Percentiles rank a stretch among this genome's conserved stretches.
Evolutionary conservation across 495 filamentous ascomycete genomes (phyloP).

Genomic region (Apiosordaria backusii): DNA sequence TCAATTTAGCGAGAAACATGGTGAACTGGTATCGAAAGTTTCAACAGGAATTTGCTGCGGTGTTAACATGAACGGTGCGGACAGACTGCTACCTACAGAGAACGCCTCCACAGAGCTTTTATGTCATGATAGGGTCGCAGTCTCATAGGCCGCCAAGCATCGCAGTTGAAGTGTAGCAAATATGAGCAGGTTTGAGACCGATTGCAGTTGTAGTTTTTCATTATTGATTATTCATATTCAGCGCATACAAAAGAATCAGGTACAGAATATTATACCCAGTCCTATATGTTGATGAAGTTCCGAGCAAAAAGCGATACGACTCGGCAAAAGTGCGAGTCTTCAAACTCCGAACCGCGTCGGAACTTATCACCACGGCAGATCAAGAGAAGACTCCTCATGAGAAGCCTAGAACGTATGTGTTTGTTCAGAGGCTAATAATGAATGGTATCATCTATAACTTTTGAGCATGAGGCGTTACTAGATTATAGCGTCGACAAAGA

Average conservation of each 20-base stretch:
- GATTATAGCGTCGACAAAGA: no score
- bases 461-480: no score
- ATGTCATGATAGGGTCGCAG: background rate
- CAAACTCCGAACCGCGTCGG: no score
- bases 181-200: conserved; percentile 1
- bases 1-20: background rate
- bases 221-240: background rate
- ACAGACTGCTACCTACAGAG: background rate
- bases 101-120: background rate
- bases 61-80: background rate
- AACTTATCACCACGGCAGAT: no score
- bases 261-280: no score
- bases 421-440: no score
- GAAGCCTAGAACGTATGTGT: no score
- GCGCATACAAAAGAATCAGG: background rate
- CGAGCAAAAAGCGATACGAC: no score
- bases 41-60: background rate
- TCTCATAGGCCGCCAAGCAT: background rate
- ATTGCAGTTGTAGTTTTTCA: background rate
- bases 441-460: no score
- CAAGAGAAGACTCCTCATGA: no score
- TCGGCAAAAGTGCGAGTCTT: no score
- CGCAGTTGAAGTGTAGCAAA: background rate
- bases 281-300: no score
- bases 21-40: background rate